Evolutionary conservation across 2,329 filamentous ascomycete species (phyloP).

Genomic region (Tolypocladium nubicola): DNA sequence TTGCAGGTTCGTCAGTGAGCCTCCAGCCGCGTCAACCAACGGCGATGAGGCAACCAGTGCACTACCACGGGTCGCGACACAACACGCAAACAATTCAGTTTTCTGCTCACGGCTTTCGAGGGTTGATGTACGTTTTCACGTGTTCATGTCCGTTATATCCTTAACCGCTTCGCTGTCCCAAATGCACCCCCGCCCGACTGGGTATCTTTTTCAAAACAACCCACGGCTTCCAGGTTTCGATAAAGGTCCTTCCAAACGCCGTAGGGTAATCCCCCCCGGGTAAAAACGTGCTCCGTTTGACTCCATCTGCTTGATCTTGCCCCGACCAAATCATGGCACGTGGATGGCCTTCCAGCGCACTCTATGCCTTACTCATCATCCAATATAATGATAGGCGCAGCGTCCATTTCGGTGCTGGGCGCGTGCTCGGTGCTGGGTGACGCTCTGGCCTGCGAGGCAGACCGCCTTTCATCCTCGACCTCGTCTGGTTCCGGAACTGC

Average conservation of each 20-base stretch:
- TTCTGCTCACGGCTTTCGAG: background rate
- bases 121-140: no score
- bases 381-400: background rate
- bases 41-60: no score
- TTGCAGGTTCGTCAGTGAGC: no score
- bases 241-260: background rate
- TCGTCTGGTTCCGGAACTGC: constrained; percentile 19
- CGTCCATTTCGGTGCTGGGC: background rate
- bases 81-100: background rate
- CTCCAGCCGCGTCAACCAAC: no score
- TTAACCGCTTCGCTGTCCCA: background rate
- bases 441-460: background rate
- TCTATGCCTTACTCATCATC: background rate
- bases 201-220: background rate
- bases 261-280: no score
- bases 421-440: background rate
- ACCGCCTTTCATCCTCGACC: constrained; percentile 8
- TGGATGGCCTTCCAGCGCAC: constrained; percentile 15
- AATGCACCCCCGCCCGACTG: background rate
- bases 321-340: background rate
- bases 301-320: background rate
- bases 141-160: background rate
- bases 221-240: background rate
- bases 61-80: background rate
- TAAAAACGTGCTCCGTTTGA: background rate